Evolutionary conservation across 2,329 filamentous ascomycete genomes (phyloP).

Genomic region (Pyricularia sp.): DNA sequence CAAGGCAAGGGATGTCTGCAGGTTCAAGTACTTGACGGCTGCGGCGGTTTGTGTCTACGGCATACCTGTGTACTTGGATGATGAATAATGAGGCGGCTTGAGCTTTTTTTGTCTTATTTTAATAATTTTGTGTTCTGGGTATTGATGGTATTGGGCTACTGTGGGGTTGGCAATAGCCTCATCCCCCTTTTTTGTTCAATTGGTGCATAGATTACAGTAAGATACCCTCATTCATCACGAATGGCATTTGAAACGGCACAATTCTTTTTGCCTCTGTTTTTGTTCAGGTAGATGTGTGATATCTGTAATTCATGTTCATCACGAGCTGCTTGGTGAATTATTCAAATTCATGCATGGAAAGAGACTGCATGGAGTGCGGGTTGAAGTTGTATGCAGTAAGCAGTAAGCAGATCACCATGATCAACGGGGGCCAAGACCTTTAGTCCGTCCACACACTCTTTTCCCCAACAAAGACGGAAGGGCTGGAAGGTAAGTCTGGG

Average conservation of each 20-base stretch:
- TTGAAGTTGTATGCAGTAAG: too few relatives aligned
- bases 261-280: too few relatives aligned
- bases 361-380: too few relatives aligned
- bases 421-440: too few relatives aligned
- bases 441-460: too few relatives aligned
- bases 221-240: neutral
- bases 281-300: too few relatives aligned
- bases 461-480: too few relatives aligned
- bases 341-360: too few relatives aligned
- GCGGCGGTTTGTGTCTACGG: conserved; percentile 92
- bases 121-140: neutral
- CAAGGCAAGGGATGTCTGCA: conserved; percentile 62
- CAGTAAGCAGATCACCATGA: too few relatives aligned
- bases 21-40: conserved; percentile 82
- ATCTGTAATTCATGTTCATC: too few relatives aligned
- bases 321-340: too few relatives aligned
- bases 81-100: neutral
- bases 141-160: neutral
- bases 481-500: neutral
- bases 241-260: neutral
- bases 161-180: neutral
- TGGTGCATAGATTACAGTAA: neutral
- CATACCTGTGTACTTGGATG: conserved; percentile 70
- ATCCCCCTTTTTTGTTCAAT: neutral
- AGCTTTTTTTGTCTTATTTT: neutral